These are phyloP conservation scores for Trichoderma sp. DNA, from an alignment of 2,329 filamentous ascomycete genomes.

Conservation along the genomic window DNA sequence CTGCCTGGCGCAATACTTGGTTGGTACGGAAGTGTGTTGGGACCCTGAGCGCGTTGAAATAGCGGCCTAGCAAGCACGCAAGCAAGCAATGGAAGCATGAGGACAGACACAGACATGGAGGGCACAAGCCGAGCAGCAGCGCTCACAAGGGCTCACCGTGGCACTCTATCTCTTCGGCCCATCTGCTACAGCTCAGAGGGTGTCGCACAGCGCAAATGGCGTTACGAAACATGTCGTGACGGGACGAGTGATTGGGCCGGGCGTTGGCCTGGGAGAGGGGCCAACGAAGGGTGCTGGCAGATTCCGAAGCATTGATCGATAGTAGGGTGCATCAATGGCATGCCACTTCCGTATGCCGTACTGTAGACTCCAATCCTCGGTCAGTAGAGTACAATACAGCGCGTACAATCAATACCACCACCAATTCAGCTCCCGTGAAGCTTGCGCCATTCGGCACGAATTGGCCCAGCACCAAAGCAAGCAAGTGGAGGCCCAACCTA, in stretches of 20 bases:
- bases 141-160: slow-evolving; percentile 1
- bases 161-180: not conserved
- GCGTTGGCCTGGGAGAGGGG: not conserved
- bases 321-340: not conserved
- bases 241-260: not conserved
- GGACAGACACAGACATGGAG: not conserved
- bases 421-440: not conserved
- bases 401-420: not conserved
- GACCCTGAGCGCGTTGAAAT: not conserved
- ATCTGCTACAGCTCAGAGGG: not conserved
- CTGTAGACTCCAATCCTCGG: not conserved
- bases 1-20: not conserved
- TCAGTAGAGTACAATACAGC: not conserved
- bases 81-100: not conserved
- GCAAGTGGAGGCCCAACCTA: not conserved
- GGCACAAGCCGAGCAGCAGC: not conserved
- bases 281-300: slow-evolving; percentile 1
- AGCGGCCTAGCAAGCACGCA: not conserved
- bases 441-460: not conserved
- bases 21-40: not conserved
- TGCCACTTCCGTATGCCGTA: not conserved
- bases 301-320: not conserved
- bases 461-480: not conserved
- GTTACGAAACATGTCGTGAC: not conserved
- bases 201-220: slow-evolving; percentile 2